A percentile compares a stretch with the other conserved stretches of the same genome.
Evolutionary conservation across 2,329 filamentous ascomycete genomes (phyloP).

Genomic region (Penicillium occitanis): DNA sequence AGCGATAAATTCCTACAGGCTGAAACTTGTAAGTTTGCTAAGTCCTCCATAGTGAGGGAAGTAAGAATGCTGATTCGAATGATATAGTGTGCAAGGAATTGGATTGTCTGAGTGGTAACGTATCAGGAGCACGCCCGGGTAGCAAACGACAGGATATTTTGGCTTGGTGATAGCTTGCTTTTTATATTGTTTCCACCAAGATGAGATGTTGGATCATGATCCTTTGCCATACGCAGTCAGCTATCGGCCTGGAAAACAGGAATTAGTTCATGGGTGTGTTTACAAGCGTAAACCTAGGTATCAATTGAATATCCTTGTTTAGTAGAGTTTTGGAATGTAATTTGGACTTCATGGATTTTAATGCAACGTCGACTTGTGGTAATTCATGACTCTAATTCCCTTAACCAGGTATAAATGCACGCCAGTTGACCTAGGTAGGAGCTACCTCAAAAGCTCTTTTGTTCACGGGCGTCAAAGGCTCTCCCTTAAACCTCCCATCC

Average conservation of each 20-base stretch:
- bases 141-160: not conserved
- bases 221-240: not conserved
- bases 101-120: conserved; percentile 12
- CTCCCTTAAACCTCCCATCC: conserved; percentile 6
- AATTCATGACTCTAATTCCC: not conserved
- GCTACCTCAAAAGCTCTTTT: conserved; percentile 13
- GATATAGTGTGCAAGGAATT: conserved; percentile 16
- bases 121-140: too few species aligned
- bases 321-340: too few species aligned
- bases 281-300: too few species aligned
- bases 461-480: conserved; percentile 16
- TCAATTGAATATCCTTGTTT: too few species aligned
- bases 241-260: not conserved
- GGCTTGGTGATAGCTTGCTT: conserved; percentile 10
- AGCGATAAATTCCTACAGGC: conserved; percentile 21
- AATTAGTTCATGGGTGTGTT: not conserved
- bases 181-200: not conserved
- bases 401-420: not conserved
- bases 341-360: not conserved
- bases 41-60: not conserved
- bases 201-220: not conserved
- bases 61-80: not conserved
- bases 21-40: conserved; percentile 19
- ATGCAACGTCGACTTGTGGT: not conserved
- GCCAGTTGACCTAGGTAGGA: not conserved